Base-by-base conservation (phyloP, 139 green algal species). In the Micractinium sp. region DNA sequence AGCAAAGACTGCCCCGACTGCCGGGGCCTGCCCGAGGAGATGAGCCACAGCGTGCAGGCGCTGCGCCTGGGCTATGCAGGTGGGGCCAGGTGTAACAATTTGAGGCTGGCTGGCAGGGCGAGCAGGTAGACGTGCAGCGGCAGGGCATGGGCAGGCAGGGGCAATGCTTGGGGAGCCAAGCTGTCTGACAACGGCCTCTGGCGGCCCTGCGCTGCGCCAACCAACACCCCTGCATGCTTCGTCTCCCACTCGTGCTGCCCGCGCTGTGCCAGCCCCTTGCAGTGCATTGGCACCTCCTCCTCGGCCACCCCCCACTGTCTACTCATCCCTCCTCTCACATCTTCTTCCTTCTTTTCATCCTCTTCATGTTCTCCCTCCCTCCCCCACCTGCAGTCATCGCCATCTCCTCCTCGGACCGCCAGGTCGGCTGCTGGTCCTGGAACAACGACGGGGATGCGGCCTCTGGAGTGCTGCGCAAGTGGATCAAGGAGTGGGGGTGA, bases 1-100 rank as follows among this genome's bases (percentile, higher is more conserved):
- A 36, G 19, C 1, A 1, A 35, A 25, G 67, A 31, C 66, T 87
- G 83, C 66, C 25, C n/a, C 25, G 41, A 87, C 12, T 87, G 83
- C 67, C 83, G 66, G 25, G 83, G 83, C 4, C 71, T 87, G 38
- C 83, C 82, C 14, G 83, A 87, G 29, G 67, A 87, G 67, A 63
- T 87, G 63, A 78, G 56, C 66, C 83, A 87, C 83, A 67, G 38
- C 9, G 39, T 87, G 67, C 83, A 87, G 83, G 83, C 83, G 35
- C 66, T 87, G 15, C 36, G 38, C 39, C 67, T 47, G 15, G 83
- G 83, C 63, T 87, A 81, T 22, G 83, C 83, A 81, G 83, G 83
- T 87, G 63, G 47, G 47, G 47, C 47, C 7, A 56, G 47, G 47
- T 56, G 47, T 56, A 5, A 56, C 9, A 16, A 56, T 9, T 56